Conservation (phyloP, 2,329 filamentous ascomycete genomes). For the Aschersonia sp. region DNA sequence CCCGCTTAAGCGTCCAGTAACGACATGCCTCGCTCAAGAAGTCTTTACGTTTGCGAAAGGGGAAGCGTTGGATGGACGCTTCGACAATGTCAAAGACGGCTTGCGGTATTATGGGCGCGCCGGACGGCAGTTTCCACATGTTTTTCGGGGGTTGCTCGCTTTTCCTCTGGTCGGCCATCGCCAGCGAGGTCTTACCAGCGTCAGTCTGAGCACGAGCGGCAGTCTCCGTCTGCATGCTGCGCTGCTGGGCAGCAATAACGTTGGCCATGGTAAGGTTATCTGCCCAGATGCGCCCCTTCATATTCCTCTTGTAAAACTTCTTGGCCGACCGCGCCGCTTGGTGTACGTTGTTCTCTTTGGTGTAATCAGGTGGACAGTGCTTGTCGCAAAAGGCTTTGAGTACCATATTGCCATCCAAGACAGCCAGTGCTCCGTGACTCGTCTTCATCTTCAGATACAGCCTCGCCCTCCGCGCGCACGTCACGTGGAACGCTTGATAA, state of each 20-base stretch:
- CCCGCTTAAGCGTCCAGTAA: conserved; percentile 95
- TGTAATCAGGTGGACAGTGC: conserved; percentile 82
- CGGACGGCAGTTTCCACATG: conserved; percentile 83
- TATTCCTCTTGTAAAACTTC: conserved; percentile 76
- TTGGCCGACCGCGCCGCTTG: conserved; percentile 70
- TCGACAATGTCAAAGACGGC: conserved; percentile 79
- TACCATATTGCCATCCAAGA: conserved; percentile 64
- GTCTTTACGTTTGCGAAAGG: conserved; percentile 70
- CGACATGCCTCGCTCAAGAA: conserved; percentile 87
- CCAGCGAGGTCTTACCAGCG: conserved; percentile 64
- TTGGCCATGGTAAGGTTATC: conserved; percentile 76
- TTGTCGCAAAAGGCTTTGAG: conserved; percentile 94
- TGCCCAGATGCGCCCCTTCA: conserved; percentile 83
- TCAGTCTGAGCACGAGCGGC: conserved; percentile 71
- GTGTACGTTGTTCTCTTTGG: conserved; percentile 71
- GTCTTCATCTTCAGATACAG: conserved; percentile 96
- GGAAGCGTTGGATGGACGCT: conserved; percentile 67
- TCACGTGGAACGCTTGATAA: conserved; percentile 94
- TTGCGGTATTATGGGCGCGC: conserved; percentile 85
- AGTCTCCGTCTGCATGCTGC: conserved; percentile 49
- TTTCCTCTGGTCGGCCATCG: conserved; percentile 62
- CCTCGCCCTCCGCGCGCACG: conserved; percentile 75
- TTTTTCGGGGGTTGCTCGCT: conserved; percentile 31
- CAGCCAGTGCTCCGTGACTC: conserved; percentile 60
- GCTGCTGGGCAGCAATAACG: conserved; percentile 60